These are phyloP conservation scores for Eleusine indica DNA, from an alignment of 176 grass and related monocot species.

Conservation along the genomic window DNA sequence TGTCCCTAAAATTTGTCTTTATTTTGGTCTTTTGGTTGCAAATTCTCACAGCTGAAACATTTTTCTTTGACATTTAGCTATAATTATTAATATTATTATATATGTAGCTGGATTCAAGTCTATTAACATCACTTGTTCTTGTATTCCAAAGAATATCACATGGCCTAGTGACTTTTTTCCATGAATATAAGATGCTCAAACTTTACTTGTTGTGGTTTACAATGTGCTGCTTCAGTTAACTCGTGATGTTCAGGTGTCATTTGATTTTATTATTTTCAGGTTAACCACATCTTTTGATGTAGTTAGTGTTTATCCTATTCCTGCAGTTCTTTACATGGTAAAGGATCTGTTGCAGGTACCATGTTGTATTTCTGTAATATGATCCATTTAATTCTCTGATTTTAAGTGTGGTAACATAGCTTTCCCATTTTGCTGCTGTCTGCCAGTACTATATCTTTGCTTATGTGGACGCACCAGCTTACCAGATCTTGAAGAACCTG, in stretches of 20 bases:
- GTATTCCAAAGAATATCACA: not conserved
- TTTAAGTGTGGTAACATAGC: slow-evolving; percentile 11
- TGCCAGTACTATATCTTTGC: slow-evolving; percentile 75
- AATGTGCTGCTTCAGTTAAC: slow-evolving; percentile 13
- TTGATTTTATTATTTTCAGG: slow-evolving; percentile 44
- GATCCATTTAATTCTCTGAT: slow-evolving; percentile 18
- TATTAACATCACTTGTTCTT: not conserved
- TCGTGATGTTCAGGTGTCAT: not conserved
- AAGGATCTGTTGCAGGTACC: slow-evolving; percentile 71
- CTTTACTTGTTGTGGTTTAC: not conserved
- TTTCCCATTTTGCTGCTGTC: slow-evolving; percentile 17
- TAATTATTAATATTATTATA: not conserved
- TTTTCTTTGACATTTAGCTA: not conserved
- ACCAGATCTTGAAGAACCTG: slow-evolving; percentile 75
- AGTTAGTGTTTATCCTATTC: slow-evolving; percentile 63
- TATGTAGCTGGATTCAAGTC: not conserved
- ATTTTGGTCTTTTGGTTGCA: not conserved
- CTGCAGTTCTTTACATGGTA: slow-evolving; percentile 62
- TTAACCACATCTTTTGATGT: slow-evolving; percentile 58
- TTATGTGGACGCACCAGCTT: slow-evolving; percentile 72
- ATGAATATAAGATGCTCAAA: not conserved
- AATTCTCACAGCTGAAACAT: not conserved
- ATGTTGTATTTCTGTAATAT: slow-evolving; percentile 12
- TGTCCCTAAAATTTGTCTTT: not conserved
- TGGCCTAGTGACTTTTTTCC: not conserved